Evolutionary conservation across 2,329 filamentous ascomycete species (phyloP).

Genomic region (Dactylellina sp.): DNA sequence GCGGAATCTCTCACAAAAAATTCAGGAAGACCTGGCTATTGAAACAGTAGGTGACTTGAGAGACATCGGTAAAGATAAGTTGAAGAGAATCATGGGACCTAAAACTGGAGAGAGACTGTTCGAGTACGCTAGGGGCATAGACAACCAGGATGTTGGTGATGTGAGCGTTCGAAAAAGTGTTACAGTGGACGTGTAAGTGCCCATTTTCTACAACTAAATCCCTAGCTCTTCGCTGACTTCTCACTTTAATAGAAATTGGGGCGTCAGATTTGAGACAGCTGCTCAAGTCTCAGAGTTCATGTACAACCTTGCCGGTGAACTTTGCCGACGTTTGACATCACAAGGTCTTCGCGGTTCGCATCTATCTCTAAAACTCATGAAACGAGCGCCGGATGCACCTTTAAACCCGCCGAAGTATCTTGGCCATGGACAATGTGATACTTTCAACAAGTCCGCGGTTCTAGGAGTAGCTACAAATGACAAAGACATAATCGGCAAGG

Average conservation of each 20-base stretch:
- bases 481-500: conserved; percentile 77
- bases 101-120: conserved; percentile 93
- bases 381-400: conserved; percentile 84
- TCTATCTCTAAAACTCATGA: conserved; percentile 95
- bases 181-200: conserved; percentile 80
- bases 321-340: conserved; percentile 81
- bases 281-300: conserved; percentile 95
- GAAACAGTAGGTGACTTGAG: conserved; percentile 86
- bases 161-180: conserved; percentile 90
- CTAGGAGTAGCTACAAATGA: conserved; percentile 88
- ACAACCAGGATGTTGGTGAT: conserved; percentile 81
- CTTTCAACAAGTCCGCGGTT: conserved; percentile 85
- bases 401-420: conserved; percentile 92
- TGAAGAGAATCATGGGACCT: conserved; percentile 80
- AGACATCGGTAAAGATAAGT: conserved; percentile 72
- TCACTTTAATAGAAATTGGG: conserved; percentile 76
- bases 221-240: conserved; percentile 7
- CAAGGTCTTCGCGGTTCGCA: conserved; percentile 88
- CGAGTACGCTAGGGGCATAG: conserved; percentile 90
- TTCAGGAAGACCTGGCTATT: conserved; percentile 82
- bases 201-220: not conserved
- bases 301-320: conserved; percentile 82
- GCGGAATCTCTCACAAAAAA: conserved; percentile 84
- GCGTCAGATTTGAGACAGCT: conserved; percentile 91
- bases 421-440: conserved; percentile 94